These are phyloP conservation scores for Leptodontidium sp. DNA, from an alignment of 2,329 filamentous ascomycete species.

Conservation along the genomic window DNA sequence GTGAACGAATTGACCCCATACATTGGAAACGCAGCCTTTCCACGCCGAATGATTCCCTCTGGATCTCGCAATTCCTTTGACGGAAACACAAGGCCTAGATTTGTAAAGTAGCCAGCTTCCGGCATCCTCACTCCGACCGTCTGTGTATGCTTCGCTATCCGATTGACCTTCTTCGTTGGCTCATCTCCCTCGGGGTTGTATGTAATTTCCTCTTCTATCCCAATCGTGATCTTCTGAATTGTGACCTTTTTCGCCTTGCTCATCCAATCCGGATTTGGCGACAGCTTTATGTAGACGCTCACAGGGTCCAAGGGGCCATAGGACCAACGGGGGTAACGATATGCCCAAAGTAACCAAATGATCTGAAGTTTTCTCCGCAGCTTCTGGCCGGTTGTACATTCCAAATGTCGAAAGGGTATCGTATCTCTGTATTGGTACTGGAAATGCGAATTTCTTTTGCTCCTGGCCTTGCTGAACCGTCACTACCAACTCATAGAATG, in stretches of 20 bases:
- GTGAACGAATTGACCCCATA: conserved; percentile 93
- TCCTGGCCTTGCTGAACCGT: conserved; percentile 91
- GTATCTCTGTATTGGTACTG: conserved; percentile 90
- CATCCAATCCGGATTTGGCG: conserved; percentile 91
- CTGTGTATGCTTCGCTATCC: conserved; percentile 58
- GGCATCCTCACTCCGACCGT: conserved; percentile 65
- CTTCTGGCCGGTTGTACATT: conserved; percentile 98
- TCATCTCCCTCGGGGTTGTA: conserved; percentile 98
- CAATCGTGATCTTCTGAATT: conserved; percentile 91
- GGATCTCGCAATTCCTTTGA: conserved; percentile 86
- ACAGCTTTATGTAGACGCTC: conserved; percentile 93
- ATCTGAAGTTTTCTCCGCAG: conserved; percentile 84
- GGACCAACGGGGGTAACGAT: conserved; percentile 89
- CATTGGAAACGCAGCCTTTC: conserved; percentile 86
- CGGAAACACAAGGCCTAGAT: conserved; percentile 89
- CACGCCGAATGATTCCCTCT: conserved; percentile 86
- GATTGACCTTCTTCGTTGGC: conserved; percentile 88
- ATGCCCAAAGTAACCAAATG: conserved; percentile 92
- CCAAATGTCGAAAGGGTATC: conserved; percentile 98
- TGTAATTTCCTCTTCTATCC: conserved; percentile 97
- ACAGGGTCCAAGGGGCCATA: conserved; percentile 96
- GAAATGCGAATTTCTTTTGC: conserved; percentile 90
- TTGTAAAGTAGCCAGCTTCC: conserved; percentile 91
- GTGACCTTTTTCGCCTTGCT: conserved; percentile 90
- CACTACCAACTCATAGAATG: conserved; percentile 95